phyloP scores from a whole-genome alignment of 73 alveolate genomes.

The Tetrahymena borealis region DNA sequence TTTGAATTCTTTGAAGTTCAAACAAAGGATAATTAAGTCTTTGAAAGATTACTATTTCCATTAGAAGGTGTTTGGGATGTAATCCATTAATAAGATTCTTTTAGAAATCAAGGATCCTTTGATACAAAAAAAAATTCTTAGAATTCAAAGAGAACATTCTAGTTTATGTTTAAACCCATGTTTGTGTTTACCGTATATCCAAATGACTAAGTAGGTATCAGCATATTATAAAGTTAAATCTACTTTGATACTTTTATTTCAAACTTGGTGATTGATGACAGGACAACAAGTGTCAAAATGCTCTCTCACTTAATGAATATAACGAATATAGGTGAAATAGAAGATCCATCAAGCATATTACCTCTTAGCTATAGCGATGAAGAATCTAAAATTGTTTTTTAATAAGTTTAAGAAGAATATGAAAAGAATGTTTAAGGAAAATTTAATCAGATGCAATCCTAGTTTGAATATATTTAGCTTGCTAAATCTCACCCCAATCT shows the following conservation, averaged over 20 bases:
- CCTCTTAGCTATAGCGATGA: background rate
- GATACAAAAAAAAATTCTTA: background rate
- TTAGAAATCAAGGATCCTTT: background rate
- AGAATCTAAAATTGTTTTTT: background rate
- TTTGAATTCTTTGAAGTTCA: background rate
- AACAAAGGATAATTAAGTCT: background rate
- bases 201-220: background rate
- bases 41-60: background rate
- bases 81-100: background rate
- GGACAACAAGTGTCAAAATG: background rate
- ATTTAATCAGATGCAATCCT: background rate
- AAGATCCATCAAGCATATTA: background rate
- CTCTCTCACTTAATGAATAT: background rate
- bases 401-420: background rate
- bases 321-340: background rate
- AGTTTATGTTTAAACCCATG: background rate
- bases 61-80: background rate
- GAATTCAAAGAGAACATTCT: background rate
- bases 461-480: background rate
- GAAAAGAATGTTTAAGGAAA: background rate
- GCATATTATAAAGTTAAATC: background rate
- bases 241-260: background rate
- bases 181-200: background rate
- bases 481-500: background rate
- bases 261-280: background rate